phyloP scores from a whole-genome alignment of 2,329 filamentous ascomycete species.

The Alternaria brassicae region DNA sequence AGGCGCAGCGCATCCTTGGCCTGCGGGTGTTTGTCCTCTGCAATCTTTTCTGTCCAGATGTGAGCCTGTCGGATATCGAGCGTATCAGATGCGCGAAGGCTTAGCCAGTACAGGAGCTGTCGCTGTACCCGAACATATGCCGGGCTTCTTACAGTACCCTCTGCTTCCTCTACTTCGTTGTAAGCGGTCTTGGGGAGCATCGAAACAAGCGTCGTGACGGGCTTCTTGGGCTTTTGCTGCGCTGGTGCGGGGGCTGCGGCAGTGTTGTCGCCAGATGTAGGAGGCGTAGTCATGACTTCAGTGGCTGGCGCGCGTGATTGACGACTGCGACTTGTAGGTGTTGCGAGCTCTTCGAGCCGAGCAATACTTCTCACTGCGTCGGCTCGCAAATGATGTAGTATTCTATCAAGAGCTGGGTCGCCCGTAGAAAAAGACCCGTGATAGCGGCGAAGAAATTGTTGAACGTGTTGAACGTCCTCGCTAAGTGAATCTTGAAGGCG shows the following conservation, averaged over 20 bases:
- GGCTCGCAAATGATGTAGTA: too few species aligned
- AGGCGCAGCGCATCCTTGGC: slow-evolving; percentile 31
- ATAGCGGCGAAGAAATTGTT: not conserved
- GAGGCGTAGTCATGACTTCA: not conserved
- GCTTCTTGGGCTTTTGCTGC: not conserved
- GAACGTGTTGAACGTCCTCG: not conserved
- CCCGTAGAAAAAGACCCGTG: not conserved
- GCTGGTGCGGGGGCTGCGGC: not conserved
- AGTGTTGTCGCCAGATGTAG: not conserved
- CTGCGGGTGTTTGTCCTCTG: slow-evolving; percentile 5
- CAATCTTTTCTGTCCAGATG: slow-evolving; percentile 23
- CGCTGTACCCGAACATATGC: slow-evolving; percentile 29
- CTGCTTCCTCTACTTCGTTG: slow-evolving; percentile 22
- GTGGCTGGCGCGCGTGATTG: not conserved
- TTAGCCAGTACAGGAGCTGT: slow-evolving; percentile 21
- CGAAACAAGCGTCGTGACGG: slow-evolving; percentile 17
- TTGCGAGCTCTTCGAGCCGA: too few species aligned
- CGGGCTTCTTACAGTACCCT: slow-evolving; percentile 17
- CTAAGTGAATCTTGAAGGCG: too few species aligned
- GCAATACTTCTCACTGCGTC: too few species aligned
- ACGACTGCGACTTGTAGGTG: not conserved
- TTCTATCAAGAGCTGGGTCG: not conserved
- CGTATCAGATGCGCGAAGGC: slow-evolving; percentile 15
- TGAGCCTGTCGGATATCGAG: slow-evolving; percentile 20
- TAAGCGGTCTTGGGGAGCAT: slow-evolving; percentile 23